Base-by-base conservation (phyloP, 306 rosid species). In the Prosopis cineraria region DNA sequence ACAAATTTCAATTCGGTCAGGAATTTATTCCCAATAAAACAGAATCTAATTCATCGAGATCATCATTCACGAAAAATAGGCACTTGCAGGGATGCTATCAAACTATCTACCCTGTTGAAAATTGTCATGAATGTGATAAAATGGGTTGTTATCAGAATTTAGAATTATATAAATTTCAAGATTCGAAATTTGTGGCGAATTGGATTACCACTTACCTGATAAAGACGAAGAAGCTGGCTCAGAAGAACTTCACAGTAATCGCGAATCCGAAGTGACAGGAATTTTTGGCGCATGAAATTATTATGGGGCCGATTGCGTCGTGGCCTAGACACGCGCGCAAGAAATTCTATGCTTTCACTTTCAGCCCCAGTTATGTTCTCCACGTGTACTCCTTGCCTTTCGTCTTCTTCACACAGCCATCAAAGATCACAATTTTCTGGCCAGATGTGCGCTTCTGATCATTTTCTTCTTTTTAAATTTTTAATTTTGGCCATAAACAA, bases 201-300 rank as follows among this genome's bases (percentile, higher is more conserved):
- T 58, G 63, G 69, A 74, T 50, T 77, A 83, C 83, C 87, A 64
- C 74, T 50, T 77, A 83, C 83, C 87, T 77, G 78, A 79, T 17
- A 75, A 58, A 41, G 79, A 37, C 22, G 62, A 31, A 30, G 77
- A n/a, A 68, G 72, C 52, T 34, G 34, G 63, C 70, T 69, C 48
- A 30, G 62, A 74, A 45, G 62, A 78, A 11, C 45, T 53, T 45
- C 50, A 11, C 1, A 11, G 70, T 37, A 68, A 41, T 68, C 55
- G n/a, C 1, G 3, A 7, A 68, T 25, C 70, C 29, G 30, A 0
- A 3, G 34, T 17, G 50, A 13, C 12, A 25, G 13, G 5, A 16
- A 2, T 2, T 39, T 20, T 39, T 4, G n/a, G 31, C n/a, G 34
- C 6, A 7, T 27, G 25, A 44, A 27, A 27, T 27, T 17, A 10